Evolutionary conservation across 257 asterid genomes (phyloP).

Genomic region (Scutellaria minor): DNA sequence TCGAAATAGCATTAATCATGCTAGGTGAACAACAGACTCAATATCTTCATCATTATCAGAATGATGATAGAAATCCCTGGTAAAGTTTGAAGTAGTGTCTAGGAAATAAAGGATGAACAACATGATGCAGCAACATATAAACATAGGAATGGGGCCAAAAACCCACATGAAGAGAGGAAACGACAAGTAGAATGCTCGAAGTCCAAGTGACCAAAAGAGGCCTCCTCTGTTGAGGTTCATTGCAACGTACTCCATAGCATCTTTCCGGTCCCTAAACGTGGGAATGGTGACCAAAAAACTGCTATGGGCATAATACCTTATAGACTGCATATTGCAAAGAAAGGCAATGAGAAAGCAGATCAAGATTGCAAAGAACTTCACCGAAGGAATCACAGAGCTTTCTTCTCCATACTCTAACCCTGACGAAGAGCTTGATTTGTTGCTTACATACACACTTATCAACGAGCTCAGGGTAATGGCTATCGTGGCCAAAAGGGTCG

Average conservation of each 20-base stretch:
- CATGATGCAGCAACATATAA: constrained; percentile 64
- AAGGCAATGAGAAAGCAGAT: constrained; percentile 82
- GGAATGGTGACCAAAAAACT: constrained; percentile 78
- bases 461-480: constrained; percentile 86
- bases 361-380: constrained; percentile 71
- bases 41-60: constrained; percentile 45
- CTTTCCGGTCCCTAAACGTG: constrained; percentile 48
- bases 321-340: constrained; percentile 75
- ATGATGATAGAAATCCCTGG: constrained; percentile 56
- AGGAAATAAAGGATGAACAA: constrained; percentile 61
- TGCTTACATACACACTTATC: constrained; percentile 77
- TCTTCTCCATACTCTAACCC: constrained; percentile 50
- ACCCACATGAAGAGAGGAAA: constrained; percentile 85
- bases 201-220: constrained; percentile 81
- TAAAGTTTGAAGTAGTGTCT: constrained; percentile 68
- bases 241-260: constrained; percentile 70
- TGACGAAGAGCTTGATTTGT: constrained; percentile 51
- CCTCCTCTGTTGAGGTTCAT: constrained; percentile 68
- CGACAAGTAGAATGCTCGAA: constrained; percentile 79
- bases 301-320: constrained; percentile 79
- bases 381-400: constrained; percentile 52
- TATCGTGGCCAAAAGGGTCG: constrained; percentile 81
- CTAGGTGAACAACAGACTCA: constrained; percentile 39
- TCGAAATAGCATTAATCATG: not conserved
- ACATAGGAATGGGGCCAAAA: constrained; percentile 83